phyloP scores from a whole-genome alignment of 352 stramenopile species.

The Pythium guiyangense region DNA sequence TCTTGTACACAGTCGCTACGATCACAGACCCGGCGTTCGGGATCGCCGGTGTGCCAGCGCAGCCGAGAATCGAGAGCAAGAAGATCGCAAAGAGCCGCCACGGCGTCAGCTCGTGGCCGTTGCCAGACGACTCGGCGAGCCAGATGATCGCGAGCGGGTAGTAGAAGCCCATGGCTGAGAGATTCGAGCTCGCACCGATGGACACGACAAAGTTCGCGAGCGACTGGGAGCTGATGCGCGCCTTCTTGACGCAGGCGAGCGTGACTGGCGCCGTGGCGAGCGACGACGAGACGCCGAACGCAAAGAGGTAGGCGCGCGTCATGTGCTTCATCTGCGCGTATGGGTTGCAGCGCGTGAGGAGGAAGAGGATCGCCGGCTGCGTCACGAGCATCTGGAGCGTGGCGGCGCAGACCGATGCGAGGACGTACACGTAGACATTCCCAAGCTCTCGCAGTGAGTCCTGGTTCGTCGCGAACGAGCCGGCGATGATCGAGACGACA shows the following conservation, averaged over 20 bases:
- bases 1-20: constrained; percentile 65
- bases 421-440: too few relatives aligned
- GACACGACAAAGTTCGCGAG: constrained; percentile 72
- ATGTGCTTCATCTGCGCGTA: constrained; percentile 66
- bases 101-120: constrained; percentile 41
- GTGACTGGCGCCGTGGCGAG: constrained; percentile 66
- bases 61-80: constrained; percentile 47
- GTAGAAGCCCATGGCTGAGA: constrained; percentile 53
- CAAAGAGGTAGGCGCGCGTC: constrained; percentile 60
- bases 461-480: too few relatives aligned
- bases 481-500: too few relatives aligned
- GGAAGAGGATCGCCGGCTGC: too few relatives aligned
- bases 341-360: constrained; percentile 64
- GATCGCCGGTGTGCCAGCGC: constrained; percentile 45
- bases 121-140: constrained; percentile 48
- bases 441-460: too few relatives aligned
- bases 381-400: too few relatives aligned
- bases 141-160: constrained; percentile 61
- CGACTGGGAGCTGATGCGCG: constrained; percentile 59
- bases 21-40: constrained; percentile 42
- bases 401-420: too few relatives aligned
- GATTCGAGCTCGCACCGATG: constrained; percentile 56
- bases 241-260: too few relatives aligned
- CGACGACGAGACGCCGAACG: constrained; percentile 61
- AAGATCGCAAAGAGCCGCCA: constrained; percentile 43